A percentile compares a stretch with the other conserved stretches of the same genome.
phyloP scores from a whole-genome alignment of 2,329 filamentous ascomycete species.

The Colletotrichum paranaense region DNA sequence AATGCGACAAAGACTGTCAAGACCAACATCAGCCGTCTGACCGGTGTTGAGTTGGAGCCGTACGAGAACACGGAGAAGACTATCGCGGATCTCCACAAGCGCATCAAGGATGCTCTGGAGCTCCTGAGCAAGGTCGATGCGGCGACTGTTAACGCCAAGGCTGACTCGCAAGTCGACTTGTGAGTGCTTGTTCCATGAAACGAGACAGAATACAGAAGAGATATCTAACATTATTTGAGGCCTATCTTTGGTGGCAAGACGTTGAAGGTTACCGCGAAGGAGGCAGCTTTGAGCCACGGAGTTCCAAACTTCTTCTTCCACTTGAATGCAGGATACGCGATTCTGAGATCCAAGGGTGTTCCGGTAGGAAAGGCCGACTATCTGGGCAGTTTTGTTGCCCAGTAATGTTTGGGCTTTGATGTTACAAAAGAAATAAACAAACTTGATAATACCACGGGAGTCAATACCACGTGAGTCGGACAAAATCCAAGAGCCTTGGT shows the following conservation, averaged over 20 bases:
- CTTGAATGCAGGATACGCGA: slow-evolving; percentile 63
- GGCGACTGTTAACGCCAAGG: slow-evolving; percentile 41
- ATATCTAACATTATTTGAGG: not conserved
- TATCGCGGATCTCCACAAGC: slow-evolving; percentile 43
- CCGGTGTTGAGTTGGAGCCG: slow-evolving; percentile 37
- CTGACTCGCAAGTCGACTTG: slow-evolving; percentile 40
- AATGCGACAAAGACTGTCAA: slow-evolving; percentile 44
- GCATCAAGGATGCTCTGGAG: slow-evolving; percentile 43
- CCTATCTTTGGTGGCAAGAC: slow-evolving; percentile 25
- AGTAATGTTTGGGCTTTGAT: not conserved
- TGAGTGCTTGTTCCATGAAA: slow-evolving; percentile 30
- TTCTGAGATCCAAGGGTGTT: slow-evolving; percentile 67
- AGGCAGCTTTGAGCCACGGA: slow-evolving; percentile 57
- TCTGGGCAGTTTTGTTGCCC: slow-evolving; percentile 42
- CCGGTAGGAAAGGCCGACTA: slow-evolving; percentile 69
- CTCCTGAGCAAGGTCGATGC: slow-evolving; percentile 43
- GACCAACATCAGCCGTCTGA: slow-evolving; percentile 42
- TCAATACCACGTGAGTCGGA: not conserved
- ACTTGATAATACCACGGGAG: not conserved
- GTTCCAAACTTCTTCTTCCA: slow-evolving; percentile 74
- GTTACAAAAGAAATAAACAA: not conserved
- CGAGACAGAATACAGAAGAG: no score
- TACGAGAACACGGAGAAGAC: slow-evolving; percentile 46
- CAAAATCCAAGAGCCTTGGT: not conserved
- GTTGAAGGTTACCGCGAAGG: slow-evolving; percentile 37